Percentiles rank a stretch among this genome's conserved stretches.
Evolutionary conservation across 2,329 filamentous ascomycete species (phyloP).

Genomic region (Beauveria pseudobassiana): DNA sequence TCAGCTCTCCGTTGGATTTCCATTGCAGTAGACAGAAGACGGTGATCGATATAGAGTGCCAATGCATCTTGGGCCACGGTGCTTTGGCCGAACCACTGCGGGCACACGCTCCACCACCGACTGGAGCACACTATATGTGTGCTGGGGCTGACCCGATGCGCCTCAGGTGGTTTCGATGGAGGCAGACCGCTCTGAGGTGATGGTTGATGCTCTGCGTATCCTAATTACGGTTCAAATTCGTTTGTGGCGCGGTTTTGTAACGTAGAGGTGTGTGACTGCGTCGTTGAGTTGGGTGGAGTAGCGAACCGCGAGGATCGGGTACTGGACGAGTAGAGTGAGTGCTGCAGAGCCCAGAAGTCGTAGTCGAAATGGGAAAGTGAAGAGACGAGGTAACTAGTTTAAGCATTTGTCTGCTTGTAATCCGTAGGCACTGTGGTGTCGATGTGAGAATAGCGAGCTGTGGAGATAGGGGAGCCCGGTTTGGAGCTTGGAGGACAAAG

Average conservation of each 20-base stretch:
- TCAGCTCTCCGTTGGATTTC: constrained; percentile 10
- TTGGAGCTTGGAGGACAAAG: not conserved
- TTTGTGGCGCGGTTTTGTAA: not conserved
- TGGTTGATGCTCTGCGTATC: not conserved
- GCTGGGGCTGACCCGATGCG: not conserved
- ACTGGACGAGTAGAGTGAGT: not conserved
- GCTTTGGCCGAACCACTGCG: not conserved
- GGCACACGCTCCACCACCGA: not conserved
- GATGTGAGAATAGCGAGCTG: not conserved
- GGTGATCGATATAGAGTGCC: not conserved
- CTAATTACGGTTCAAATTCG: not conserved
- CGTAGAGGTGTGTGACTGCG: not conserved
- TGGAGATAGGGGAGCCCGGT: not conserved
- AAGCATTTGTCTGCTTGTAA: not conserved
- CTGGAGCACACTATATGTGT: not conserved
- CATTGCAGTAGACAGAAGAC: not conserved
- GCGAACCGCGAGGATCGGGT: not conserved
- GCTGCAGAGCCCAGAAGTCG: not conserved
- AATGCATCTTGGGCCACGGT: not conserved
- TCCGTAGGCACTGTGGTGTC: not conserved
- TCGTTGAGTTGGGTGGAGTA: not conserved
- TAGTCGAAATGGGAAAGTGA: not conserved
- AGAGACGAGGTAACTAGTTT: not conserved
- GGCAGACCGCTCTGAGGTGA: too few relatives aligned
- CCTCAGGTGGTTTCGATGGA: too few relatives aligned